Percentiles rank a stretch among this genome's conserved stretches.
phyloP scores from a whole-genome alignment of 2,329 filamentous ascomycete species.

The Talaromyces albobiverticillius region DNA sequence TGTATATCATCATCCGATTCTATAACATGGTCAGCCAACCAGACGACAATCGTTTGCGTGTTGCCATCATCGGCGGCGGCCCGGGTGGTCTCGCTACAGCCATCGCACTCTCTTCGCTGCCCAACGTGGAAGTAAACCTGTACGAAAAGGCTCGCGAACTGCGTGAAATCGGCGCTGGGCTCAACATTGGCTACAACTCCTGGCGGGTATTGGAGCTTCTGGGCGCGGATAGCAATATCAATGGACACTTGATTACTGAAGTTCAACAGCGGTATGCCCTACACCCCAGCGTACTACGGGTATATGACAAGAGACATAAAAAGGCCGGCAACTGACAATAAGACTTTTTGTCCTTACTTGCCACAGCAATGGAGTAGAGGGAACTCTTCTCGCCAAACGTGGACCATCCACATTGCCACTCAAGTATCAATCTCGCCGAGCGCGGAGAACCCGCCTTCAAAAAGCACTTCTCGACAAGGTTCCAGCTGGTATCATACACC shows the following conservation, averaged over 20 bases:
- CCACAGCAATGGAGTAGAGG: slow-evolving; percentile 31
- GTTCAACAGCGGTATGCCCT: slow-evolving; percentile 30
- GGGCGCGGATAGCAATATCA: slow-evolving; percentile 40
- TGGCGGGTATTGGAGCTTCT: slow-evolving; percentile 50
- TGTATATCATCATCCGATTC: no score
- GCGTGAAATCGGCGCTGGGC: slow-evolving; percentile 50
- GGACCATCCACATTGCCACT: slow-evolving; percentile 14
- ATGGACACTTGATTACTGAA: slow-evolving; percentile 32
- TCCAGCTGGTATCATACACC: slow-evolving; percentile 41
- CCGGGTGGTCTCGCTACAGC: slow-evolving; percentile 43
- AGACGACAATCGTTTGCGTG: slow-evolving; percentile 15
- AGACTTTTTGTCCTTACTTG: background rate
- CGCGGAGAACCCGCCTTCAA: slow-evolving; percentile 43
- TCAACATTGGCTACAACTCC: slow-evolving; percentile 46
- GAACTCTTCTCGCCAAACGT: slow-evolving; percentile 22
- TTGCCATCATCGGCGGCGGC: slow-evolving; percentile 42
- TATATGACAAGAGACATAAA: no score
- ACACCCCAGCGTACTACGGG: no score
- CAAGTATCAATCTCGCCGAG: slow-evolving; percentile 25
- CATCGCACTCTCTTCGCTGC: slow-evolving; percentile 43
- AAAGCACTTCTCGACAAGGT: slow-evolving; percentile 49
- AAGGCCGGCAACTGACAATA: background rate
- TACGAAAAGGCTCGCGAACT: slow-evolving; percentile 47
- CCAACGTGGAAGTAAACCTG: slow-evolving; percentile 37
- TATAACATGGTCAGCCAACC: background rate